phyloP scores from a whole-genome alignment of 768 basidiomycete species.

The Boletus eberwhitei region DNA sequence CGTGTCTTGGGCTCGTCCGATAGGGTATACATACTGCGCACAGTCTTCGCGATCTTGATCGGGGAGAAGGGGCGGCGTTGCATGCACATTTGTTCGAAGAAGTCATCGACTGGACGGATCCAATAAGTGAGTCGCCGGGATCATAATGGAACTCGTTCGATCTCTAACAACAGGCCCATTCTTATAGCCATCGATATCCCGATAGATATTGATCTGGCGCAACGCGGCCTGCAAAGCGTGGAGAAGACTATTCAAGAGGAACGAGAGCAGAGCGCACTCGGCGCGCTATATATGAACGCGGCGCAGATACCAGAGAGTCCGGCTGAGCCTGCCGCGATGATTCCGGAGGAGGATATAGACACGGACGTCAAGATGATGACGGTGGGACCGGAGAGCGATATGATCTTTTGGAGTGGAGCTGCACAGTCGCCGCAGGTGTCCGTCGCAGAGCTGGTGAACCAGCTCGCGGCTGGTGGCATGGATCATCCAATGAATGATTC shows the following conservation, averaged over 20 bases:
- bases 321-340: slow-evolving; percentile 57
- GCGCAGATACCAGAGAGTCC: slow-evolving; percentile 78
- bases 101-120: slow-evolving; percentile 82
- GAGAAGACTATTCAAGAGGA: slow-evolving; percentile 72
- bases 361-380: slow-evolving; percentile 61
- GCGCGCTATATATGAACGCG: slow-evolving; percentile 67
- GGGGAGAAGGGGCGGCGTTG: slow-evolving; percentile 81
- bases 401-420: slow-evolving; percentile 57
- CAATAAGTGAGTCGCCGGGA: slow-evolving; percentile 56
- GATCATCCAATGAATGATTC: slow-evolving; percentile 39
- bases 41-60: slow-evolving; percentile 81
- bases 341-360: slow-evolving; percentile 70
- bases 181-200: slow-evolving; percentile 61
- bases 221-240: slow-evolving; percentile 63
- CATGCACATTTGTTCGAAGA: slow-evolving; percentile 85
- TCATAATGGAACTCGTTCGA: slow-evolving; percentile 14
- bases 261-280: slow-evolving; percentile 73
- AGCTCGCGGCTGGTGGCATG: slow-evolving; percentile 48
- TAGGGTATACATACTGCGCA: slow-evolving; percentile 72
- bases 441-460: slow-evolving; percentile 69
- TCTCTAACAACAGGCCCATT: slow-evolving; percentile 17
- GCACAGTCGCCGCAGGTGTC: slow-evolving; percentile 35
- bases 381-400: slow-evolving; percentile 63
- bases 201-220: slow-evolving; percentile 46
- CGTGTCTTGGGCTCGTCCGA: slow-evolving; percentile 34